A percentile compares a stretch with the other conserved stretches of the same genome.
phyloP scores from a whole-genome alignment of 2,329 filamentous ascomycete genomes.

The Aureobasidium sp. region DNA sequence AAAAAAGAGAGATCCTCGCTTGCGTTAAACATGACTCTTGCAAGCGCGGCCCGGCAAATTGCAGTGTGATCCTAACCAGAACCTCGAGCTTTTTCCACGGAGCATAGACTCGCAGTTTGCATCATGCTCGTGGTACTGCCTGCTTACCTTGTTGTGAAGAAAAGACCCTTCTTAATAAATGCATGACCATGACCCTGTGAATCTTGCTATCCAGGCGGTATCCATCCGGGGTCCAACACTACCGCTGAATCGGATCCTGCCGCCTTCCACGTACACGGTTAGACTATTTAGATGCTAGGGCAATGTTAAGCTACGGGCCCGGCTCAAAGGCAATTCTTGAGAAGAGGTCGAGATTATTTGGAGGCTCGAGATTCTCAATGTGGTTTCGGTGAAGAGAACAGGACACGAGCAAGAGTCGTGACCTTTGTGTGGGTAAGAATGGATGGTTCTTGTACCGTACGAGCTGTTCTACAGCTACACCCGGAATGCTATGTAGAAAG shows the following conservation, averaged over 20 bases:
- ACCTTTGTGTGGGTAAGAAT: neutral
- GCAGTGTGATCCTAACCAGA: neutral
- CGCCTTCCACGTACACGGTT: neutral
- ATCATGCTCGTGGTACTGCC: neutral
- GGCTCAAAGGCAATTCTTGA: neutral
- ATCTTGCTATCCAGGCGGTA: neutral
- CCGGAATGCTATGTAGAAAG: neutral
- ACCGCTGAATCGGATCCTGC: neutral
- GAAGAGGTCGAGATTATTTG: neutral
- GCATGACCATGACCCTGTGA: neutral
- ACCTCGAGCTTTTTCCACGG: neutral
- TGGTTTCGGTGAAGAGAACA: neutral
- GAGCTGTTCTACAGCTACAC: constrained; percentile 11
- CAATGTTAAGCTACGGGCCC: neutral
- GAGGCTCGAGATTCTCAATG: neutral
- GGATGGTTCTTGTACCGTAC: neutral
- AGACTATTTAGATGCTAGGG: neutral
- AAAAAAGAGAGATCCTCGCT: constrained; percentile 6
- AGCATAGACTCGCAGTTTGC: neutral
- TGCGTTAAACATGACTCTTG: constrained; percentile 13
- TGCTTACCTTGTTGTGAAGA: neutral
- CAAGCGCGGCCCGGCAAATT: constrained; percentile 11
- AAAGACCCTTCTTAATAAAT: neutral
- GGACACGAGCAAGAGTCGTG: neutral
- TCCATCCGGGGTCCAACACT: neutral